phyloP scores from a whole-genome alignment of 129 eudicot species.

The Mikania micrantha region DNA sequence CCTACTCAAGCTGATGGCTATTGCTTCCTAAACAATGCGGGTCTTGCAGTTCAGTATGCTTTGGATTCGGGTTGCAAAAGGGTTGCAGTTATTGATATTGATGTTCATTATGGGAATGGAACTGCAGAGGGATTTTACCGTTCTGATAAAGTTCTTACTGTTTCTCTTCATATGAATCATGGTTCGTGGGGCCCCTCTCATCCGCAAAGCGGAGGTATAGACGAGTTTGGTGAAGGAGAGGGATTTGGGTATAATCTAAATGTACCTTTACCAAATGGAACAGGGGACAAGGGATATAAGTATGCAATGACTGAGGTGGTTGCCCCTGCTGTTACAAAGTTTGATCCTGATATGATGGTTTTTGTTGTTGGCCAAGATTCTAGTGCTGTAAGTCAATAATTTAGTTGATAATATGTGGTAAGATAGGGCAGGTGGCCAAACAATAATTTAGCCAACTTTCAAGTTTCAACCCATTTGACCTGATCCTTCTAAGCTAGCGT shows the following conservation, averaged over 20 bases:
- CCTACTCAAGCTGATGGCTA: conserved; percentile 97
- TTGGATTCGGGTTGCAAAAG: conserved; percentile 49
- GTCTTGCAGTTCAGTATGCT: conserved; percentile 78
- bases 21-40: conserved; percentile 91
- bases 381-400: conserved; percentile 74
- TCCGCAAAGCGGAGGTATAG: conserved; percentile 72
- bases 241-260: conserved; percentile 87
- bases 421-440: background rate
- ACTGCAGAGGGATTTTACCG: conserved; percentile 87
- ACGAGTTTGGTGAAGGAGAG: conserved; percentile 76
- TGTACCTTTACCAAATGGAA: conserved; percentile 88
- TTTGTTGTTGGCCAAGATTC: conserved; percentile 95
- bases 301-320: conserved; percentile 67
- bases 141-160: conserved; percentile 67
- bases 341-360: conserved; percentile 75
- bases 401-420: background rate
- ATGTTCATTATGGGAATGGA: conserved; percentile 96
- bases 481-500: background rate
- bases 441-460: background rate
- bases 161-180: conserved; percentile 96
- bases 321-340: conserved; percentile 66
- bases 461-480: background rate
- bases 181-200: conserved; percentile 96
- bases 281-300: conserved; percentile 77
- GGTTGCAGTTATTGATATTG: conserved; percentile 75